Conservation (phyloP, 352 stramenopile genomes). For the Globisporangium paroecandrum region DNA sequence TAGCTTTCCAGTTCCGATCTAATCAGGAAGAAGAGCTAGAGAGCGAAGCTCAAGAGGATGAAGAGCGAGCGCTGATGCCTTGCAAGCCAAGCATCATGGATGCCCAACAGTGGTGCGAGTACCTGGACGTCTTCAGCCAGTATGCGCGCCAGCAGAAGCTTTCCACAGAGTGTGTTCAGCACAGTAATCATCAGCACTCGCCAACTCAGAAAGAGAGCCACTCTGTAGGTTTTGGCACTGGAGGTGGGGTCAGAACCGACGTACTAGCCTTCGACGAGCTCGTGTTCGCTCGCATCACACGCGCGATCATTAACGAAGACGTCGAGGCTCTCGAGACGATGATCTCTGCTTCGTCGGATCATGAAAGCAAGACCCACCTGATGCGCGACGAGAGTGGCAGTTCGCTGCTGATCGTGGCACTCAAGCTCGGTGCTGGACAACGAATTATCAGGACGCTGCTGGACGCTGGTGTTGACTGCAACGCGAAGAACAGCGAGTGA, state of each 20-base stretch:
- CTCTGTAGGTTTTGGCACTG: not conserved
- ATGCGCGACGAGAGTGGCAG: constrained; percentile 40
- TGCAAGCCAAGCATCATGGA: constrained; percentile 5
- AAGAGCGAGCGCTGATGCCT: not conserved
- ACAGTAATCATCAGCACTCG: constrained; percentile 18
- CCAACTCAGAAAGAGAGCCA: not conserved
- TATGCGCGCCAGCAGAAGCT: constrained; percentile 24
- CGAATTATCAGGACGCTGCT: constrained; percentile 31
- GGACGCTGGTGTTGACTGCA: constrained; percentile 36
- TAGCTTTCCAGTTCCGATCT: constrained; percentile 48
- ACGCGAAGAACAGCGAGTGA: constrained; percentile 55
- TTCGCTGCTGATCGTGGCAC: constrained; percentile 47
- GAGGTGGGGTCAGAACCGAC: not conserved
- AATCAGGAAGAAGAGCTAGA: not conserved
- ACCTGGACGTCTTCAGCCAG: constrained; percentile 42
- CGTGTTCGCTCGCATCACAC: constrained; percentile 25
- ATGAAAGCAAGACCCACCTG: not conserved
- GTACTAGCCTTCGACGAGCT: constrained; percentile 3
- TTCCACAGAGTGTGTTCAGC: not conserved
- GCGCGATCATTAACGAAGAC: constrained; percentile 24
- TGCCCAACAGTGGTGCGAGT: constrained; percentile 48
- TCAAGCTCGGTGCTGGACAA: constrained; percentile 31
- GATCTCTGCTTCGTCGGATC: constrained; percentile 1
- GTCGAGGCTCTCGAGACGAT: constrained; percentile 22
- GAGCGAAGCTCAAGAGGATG: constrained; percentile 2